Percentiles rank a stretch among this genome's conserved stretches.
Evolutionary conservation across 257 asterid genomes (phyloP).

Genomic region (Pogostemon cablin): DNA sequence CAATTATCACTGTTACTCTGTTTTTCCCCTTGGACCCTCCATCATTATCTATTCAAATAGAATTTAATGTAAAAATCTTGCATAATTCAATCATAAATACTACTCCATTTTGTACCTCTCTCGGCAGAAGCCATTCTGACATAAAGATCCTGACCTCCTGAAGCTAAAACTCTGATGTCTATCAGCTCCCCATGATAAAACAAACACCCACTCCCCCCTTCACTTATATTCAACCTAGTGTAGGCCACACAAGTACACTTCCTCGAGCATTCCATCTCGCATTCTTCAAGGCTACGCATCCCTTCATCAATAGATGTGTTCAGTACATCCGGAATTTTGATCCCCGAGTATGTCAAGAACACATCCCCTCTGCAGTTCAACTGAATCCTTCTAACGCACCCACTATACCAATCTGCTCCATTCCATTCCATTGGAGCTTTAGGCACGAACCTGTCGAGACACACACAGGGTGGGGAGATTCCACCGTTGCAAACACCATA

Average conservation of each 20-base stretch:
- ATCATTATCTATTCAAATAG: not conserved
- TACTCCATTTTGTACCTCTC: conserved; percentile 19
- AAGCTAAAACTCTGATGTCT: conserved; percentile 36
- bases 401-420: not conserved
- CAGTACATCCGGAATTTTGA: not conserved
- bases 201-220: conserved; percentile 35
- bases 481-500: not conserved
- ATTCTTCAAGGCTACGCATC: not conserved
- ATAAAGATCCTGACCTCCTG: conserved; percentile 34
- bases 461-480: not conserved
- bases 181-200: conserved; percentile 45
- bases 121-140: conserved; percentile 45
- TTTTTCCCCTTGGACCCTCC: not conserved
- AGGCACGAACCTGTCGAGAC: conserved; percentile 17
- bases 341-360: conserved; percentile 15
- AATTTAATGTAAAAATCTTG: not conserved
- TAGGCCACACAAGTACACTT: conserved; percentile 24
- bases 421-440: not conserved
- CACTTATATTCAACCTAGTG: conserved; percentile 28
- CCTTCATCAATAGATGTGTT: not conserved
- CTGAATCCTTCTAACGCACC: not conserved
- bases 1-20: not conserved
- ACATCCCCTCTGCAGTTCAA: not conserved
- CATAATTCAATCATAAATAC: not conserved
- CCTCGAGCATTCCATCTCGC: not conserved